phyloP scores from a whole-genome alignment of 306 rosid species.

The Prosopis cineraria region DNA sequence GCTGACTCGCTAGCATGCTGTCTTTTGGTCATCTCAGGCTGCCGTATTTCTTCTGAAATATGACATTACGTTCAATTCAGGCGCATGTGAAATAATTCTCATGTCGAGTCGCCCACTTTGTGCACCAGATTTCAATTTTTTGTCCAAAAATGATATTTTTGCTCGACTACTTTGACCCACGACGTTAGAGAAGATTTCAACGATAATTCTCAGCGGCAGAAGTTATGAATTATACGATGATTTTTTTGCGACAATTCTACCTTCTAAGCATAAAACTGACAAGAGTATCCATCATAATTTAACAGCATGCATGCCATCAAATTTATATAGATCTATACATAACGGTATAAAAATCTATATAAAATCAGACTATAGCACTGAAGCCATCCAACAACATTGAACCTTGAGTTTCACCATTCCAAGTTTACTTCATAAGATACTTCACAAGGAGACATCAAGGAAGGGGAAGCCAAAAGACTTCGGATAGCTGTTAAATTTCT shows the following conservation, averaged over 20 bases:
- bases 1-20: slow-evolving; percentile 40
- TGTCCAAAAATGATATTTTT: too few species aligned
- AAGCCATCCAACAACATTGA: not conserved
- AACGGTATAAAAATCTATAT: too few species aligned
- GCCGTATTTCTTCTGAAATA: slow-evolving; percentile 14
- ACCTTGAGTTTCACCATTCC: not conserved
- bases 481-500: not conserved
- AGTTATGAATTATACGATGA: not conserved
- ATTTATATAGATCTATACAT: too few species aligned
- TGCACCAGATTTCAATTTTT: not conserved
- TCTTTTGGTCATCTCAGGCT: slow-evolving; percentile 23
- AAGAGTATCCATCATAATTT: not conserved
- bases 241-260: not conserved
- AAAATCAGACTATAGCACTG: not conserved
- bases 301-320: not conserved
- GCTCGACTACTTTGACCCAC: too few species aligned
- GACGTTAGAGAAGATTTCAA: too few species aligned
- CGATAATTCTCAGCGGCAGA: not conserved
- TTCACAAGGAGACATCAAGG: not conserved
- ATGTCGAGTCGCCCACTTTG: not conserved
- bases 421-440: not conserved
- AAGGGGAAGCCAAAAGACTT: not conserved
- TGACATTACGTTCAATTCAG: too few species aligned
- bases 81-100: not conserved
- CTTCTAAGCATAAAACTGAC: not conserved